Evolutionary conservation across 176 grass and related monocot genomes (phyloP).

Genomic region (Carex cristatella): DNA sequence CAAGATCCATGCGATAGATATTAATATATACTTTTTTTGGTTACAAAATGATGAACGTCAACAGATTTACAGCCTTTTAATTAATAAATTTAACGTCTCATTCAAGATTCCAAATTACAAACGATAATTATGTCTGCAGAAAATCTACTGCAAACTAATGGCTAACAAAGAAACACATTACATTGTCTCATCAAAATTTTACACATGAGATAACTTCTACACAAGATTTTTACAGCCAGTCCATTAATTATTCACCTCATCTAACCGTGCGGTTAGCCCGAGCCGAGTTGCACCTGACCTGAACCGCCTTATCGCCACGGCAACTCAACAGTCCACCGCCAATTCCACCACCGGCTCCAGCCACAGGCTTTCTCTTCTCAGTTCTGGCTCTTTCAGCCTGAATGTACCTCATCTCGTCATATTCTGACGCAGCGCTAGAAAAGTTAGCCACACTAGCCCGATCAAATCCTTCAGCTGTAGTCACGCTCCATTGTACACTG

Average conservation of each 20-base stretch:
- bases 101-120: background rate
- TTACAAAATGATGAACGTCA: too few relatives aligned
- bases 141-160: background rate
- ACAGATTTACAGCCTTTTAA: background rate
- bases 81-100: background rate
- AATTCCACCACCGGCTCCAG: background rate
- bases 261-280: conserved; percentile 10
- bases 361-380: conserved; percentile 1
- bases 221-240: conserved; percentile 10
- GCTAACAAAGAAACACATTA: background rate
- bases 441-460: conserved; percentile 34
- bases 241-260: background rate
- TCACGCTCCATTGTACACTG: conserved; percentile 45
- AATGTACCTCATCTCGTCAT: conserved; percentile 19
- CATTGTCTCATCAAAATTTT: background rate
- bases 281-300: conserved; percentile 20
- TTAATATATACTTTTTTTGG: too few relatives aligned
- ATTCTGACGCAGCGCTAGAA: conserved; percentile 29
- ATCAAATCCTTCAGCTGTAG: conserved; percentile 40
- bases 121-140: background rate
- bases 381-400: conserved; percentile 12
- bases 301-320: conserved; percentile 30
- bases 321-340: conserved; percentile 33
- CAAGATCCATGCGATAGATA: background rate
- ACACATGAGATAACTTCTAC: background rate